A percentile compares a stretch with the other conserved stretches of the same genome.
These are phyloP conservation scores for Mycena alexandri DNA, from an alignment of 768 basidiomycete species.

Conservation along the genomic window DNA sequence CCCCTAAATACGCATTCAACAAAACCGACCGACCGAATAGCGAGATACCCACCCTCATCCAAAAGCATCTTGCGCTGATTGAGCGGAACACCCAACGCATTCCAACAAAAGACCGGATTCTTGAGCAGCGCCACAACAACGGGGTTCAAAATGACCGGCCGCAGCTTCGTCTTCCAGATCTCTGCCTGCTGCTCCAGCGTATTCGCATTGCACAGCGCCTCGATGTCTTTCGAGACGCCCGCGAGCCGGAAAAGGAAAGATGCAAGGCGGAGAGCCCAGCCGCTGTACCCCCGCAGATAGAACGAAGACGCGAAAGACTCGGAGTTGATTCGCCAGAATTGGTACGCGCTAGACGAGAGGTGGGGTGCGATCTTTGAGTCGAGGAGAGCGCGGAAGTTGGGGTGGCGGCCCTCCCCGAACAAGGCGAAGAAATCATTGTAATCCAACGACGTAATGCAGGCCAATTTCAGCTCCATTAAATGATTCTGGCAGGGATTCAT, in stretches of 20 bases:
- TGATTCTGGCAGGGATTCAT: slow-evolving; percentile 75
- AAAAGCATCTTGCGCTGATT: slow-evolving; percentile 76
- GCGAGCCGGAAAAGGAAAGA: slow-evolving; percentile 69
- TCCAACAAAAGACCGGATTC: slow-evolving; percentile 76
- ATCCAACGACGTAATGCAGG: slow-evolving; percentile 66
- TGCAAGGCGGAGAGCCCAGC: slow-evolving; percentile 75
- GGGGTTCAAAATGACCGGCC: slow-evolving; percentile 72
- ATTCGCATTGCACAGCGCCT: slow-evolving; percentile 65
- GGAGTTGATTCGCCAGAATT: slow-evolving; percentile 80
- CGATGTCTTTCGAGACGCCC: slow-evolving; percentile 68
- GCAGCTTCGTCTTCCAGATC: slow-evolving; percentile 72
- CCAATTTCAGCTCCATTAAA: slow-evolving; percentile 83
- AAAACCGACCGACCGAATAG: not conserved
- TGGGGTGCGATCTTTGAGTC: slow-evolving; percentile 73
- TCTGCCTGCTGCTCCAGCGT: slow-evolving; percentile 68
- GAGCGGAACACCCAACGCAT: slow-evolving; percentile 80
- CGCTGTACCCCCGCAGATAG: slow-evolving; percentile 77
- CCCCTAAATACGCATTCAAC: slow-evolving; percentile 17
- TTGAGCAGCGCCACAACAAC: slow-evolving; percentile 68
- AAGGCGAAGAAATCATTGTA: slow-evolving; percentile 75
- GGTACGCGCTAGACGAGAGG: slow-evolving; percentile 79
- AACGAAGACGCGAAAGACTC: slow-evolving; percentile 66
- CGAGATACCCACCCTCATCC: slow-evolving; percentile 52
- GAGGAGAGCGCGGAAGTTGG: slow-evolving; percentile 70
- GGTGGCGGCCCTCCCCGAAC: slow-evolving; percentile 75